Evolutionary conservation across 805 yeast genomes (phyloP), one percentile per base, ranked within the genome.

Genomic region (Wickerhamiella sergipiensis): DNA sequence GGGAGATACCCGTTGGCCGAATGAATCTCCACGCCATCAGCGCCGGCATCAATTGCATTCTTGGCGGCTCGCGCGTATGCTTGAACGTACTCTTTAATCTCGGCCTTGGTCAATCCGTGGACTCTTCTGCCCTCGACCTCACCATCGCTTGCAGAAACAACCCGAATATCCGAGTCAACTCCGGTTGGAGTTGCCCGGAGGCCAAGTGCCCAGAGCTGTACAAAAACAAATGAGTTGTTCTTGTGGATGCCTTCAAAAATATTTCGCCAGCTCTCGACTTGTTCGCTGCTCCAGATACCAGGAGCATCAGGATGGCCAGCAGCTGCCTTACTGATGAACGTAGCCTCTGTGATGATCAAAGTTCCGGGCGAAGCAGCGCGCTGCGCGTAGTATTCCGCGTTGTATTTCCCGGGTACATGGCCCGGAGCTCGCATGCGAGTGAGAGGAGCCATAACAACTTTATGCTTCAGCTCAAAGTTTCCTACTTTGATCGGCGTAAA

Each of bases 21-120:
- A 62, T 81, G 85, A 47, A 81, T 67, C 59, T 80, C 85, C 46
- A 83, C 75, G 55, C 80, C 80, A 63, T 83, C 85, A 48, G 76
- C 71, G 0, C 80, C 79, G 7, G 79, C 73, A 12, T 68, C 70
- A 39, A 72, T 65, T 1, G 85, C 77, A 53, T 72, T 70, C 52
- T 68, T 65, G 66, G 82, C 79, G 43, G 79, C 77, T 1, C 56
- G 53, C 8, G 68, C 75, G 57, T 62, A 78, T 45, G 70, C 70
- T 42, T 65, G 53, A 22, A 71, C 65, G 51, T 68, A 68, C 49
- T 70, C 67, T 48, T 72, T 64, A 56, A 78, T 61, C 50, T 73
- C 74, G 22, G 55, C 62, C 8, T 64, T 58, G n/a, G 74, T 61
- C 55, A 74, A 65, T 22, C 65, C 69, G 43, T 48, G 52, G 38